phyloP scores from a whole-genome alignment of 2,329 filamentous ascomycete species.

The Fusarium irregulare region DNA sequence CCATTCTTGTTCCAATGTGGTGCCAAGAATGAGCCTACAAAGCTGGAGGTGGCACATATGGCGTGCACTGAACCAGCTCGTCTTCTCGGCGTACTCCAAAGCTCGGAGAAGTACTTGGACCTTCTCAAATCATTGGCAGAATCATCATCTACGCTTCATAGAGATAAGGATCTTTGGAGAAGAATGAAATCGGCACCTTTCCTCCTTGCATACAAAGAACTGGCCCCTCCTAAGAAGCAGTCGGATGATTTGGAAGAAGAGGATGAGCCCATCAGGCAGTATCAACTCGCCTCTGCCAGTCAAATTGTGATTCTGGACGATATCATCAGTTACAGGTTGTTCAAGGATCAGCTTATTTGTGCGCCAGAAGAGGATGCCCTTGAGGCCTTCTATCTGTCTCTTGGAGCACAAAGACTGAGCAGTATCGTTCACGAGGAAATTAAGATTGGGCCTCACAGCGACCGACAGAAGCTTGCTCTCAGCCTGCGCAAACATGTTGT shows the following conservation, averaged over 20 bases:
- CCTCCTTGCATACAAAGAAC: constrained; percentile 84
- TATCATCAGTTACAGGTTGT: constrained; percentile 87
- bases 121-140: constrained; percentile 85
- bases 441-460: constrained; percentile 72
- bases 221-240: constrained; percentile 62
- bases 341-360: constrained; percentile 85
- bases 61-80: constrained; percentile 86
- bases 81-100: constrained; percentile 82
- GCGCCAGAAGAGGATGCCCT: constrained; percentile 90
- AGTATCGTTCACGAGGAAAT: constrained; percentile 82
- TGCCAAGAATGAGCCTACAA: constrained; percentile 90
- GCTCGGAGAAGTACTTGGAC: constrained; percentile 85
- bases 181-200: constrained; percentile 81
- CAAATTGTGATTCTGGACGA: constrained; percentile 87
- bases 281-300: constrained; percentile 77
- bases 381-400: constrained; percentile 83
- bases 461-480: constrained; percentile 75
- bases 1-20: constrained; percentile 89
- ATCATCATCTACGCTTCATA: constrained; percentile 74
- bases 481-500: constrained; percentile 83
- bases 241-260: constrained; percentile 68
- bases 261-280: constrained; percentile 76
- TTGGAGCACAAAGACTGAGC: constrained; percentile 83
- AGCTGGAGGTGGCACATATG: constrained; percentile 83
- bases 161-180: constrained; percentile 80